Evolutionary conservation across 441 rosid genomes (phyloP), one percentile per base, ranked within the genome.

Genomic region (Gossypium aridum): DNA sequence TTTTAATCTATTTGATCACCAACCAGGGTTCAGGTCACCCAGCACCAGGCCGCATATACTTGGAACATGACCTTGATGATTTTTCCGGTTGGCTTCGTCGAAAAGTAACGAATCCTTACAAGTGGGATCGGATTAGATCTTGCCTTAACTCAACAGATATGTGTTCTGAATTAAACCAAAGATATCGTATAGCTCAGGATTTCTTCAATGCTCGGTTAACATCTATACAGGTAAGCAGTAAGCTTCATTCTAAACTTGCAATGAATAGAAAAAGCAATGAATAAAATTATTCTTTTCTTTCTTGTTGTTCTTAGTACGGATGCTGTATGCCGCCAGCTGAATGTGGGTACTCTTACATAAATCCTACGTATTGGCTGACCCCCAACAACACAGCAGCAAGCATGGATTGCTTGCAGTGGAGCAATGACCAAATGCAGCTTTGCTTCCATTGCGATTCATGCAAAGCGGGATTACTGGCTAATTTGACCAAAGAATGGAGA

Each of bases 351-450:
- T 89, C 93, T 3, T 95, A 90, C 25, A 89, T 92, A 71, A 95
- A 91, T 57, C 94, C 99, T 2, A 92, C 98, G 0, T 88, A 95
- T 51, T 95, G 99, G 98, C 92, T 95, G 37, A 92, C 92, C 78
- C 96, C 97, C 14, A 94, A 90, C 45, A 78, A 90, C 82, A 88
- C 66, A 62, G 87, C 88, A 0, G 97, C 92, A 0, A 97, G 88
- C 76, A 88, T 87, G 92, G 99, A 94, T 75, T 94, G 98, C 85
- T 81, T 91, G 53, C 83, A 90, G 1, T 92, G 99, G 98, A 91
- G 88, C 88, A 92, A 95, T 47, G 98, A 95, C 75, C 98, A 92
- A 82, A 90, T 76, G 67, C 90, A 87, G 22, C 88, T 95, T 4
- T 95, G 99, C 82, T 95, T 86, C 77, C 72, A 75, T 63, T 91